A percentile compares a stretch with the other conserved stretches of the same genome.
Conservation (phyloP, 352 stramenopile species). For the Globisporangium nunn region DNA sequence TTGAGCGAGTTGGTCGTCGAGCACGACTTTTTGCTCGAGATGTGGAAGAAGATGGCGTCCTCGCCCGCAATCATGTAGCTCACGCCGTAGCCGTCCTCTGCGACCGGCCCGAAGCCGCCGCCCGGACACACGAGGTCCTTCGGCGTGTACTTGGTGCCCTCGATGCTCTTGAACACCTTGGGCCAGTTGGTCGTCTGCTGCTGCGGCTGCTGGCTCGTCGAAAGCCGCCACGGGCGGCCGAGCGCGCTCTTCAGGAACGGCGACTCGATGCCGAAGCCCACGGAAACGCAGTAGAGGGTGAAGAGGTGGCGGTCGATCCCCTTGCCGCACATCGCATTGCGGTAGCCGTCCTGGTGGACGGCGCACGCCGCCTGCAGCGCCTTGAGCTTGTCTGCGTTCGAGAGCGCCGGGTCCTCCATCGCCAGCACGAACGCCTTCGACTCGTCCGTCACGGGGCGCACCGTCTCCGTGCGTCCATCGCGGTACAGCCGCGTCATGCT, state of each 20-base stretch:
- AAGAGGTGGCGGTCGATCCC: constrained; percentile 96
- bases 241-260: constrained; percentile 86
- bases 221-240: constrained; percentile 78
- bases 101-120: constrained; percentile 86
- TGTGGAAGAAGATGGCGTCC: constrained; percentile 88
- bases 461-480: constrained; percentile 93
- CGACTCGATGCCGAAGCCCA: constrained; percentile 82
- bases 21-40: constrained; percentile 84
- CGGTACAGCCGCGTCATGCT: constrained; percentile 94
- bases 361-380: constrained; percentile 84
- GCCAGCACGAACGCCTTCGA: constrained; percentile 88
- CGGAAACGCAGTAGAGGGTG: constrained; percentile 89
- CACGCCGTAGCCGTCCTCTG: constrained; percentile 87
- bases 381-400: constrained; percentile 69
- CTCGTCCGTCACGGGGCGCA: constrained; percentile 86
- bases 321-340: constrained; percentile 84
- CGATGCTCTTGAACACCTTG: constrained; percentile 53
- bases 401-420: constrained; percentile 68
- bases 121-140: constrained; percentile 67
- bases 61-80: constrained; percentile 90
- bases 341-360: constrained; percentile 90
- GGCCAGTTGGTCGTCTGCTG: constrained; percentile 84
- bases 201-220: constrained; percentile 87
- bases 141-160: constrained; percentile 44
- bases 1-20: constrained; percentile 65